Percentiles rank a stretch among this genome's conserved stretches.
phyloP scores from a whole-genome alignment of 768 basidiomycete species.

The Hortiboletus campestris region DNA sequence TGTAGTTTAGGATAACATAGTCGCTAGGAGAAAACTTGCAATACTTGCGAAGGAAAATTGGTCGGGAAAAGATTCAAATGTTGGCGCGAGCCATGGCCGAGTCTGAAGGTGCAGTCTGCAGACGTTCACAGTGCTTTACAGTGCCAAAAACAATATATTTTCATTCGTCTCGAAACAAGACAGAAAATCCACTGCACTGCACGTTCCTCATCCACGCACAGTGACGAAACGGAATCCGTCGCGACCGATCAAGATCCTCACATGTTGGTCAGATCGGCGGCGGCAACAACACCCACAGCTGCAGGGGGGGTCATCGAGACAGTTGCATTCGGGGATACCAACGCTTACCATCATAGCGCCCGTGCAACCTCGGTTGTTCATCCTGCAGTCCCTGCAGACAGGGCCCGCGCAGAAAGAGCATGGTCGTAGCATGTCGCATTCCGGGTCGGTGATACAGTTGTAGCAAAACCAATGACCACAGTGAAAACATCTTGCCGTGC shows the following conservation, averaged over 20 bases:
- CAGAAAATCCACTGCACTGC: not conserved
- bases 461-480: conserved; percentile 7
- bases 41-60: no score
- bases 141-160: not conserved
- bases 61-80: no score
- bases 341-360: not conserved
- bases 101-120: no score
- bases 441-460: not conserved
- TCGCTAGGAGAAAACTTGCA: no score
- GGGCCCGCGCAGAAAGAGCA: conserved; percentile 2
- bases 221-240: not conserved
- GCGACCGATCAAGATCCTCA: no score
- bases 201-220: not conserved
- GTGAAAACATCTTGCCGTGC: not conserved
- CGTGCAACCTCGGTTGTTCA: not conserved
- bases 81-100: no score
- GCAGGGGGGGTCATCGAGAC: not conserved
- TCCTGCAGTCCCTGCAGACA: not conserved
- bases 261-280: not conserved
- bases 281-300: not conserved
- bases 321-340: not conserved
- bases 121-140: not conserved
- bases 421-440: not conserved
- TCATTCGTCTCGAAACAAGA: not conserved
- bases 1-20: no score